A percentile compares a stretch with the other conserved stretches of the same genome.
Evolutionary conservation across 2,329 filamentous ascomycete genomes (phyloP).

Genomic region (Fusarium kyushuense): DNA sequence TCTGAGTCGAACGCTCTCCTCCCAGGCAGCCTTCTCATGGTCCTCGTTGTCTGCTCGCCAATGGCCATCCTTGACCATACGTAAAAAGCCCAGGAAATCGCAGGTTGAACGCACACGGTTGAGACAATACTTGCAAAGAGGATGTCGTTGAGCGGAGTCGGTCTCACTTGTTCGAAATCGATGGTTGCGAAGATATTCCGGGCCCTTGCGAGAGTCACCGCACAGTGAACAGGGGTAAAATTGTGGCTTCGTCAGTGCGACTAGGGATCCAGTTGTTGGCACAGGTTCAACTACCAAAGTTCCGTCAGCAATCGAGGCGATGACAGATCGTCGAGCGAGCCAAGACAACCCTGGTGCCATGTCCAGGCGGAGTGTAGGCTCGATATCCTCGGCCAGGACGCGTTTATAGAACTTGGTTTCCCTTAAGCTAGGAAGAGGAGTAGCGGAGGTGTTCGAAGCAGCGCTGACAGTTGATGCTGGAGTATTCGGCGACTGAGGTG

Average conservation of each 20-base stretch:
- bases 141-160: conserved; percentile 88
- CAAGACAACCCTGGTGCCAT: conserved; percentile 91
- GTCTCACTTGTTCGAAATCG: conserved; percentile 90
- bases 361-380: conserved; percentile 91
- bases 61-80: conserved; percentile 92
- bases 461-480: conserved; percentile 65
- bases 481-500: conserved; percentile 70
- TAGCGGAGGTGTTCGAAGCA: conserved; percentile 53
- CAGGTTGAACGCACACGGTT: conserved; percentile 86
- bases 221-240: conserved; percentile 85
- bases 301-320: conserved; percentile 86
- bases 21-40: conserved; percentile 90
- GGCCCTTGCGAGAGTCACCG: conserved; percentile 81
- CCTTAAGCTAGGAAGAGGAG: conserved; percentile 74
- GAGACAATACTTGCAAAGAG: conserved; percentile 90
- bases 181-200: conserved; percentile 80
- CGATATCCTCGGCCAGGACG: conserved; percentile 87
- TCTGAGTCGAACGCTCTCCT: conserved; percentile 88
- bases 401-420: conserved; percentile 97
- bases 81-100: conserved; percentile 90
- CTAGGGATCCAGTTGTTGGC: conserved; percentile 67
- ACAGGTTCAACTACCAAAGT: conserved; percentile 91
- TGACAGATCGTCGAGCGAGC: conserved; percentile 87
- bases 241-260: conserved; percentile 64
- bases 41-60: conserved; percentile 87